These are phyloP conservation scores for Neurospora crassa DNA, from an alignment of 2,329 filamentous ascomycete genomes.

Conservation along the genomic window DNA sequence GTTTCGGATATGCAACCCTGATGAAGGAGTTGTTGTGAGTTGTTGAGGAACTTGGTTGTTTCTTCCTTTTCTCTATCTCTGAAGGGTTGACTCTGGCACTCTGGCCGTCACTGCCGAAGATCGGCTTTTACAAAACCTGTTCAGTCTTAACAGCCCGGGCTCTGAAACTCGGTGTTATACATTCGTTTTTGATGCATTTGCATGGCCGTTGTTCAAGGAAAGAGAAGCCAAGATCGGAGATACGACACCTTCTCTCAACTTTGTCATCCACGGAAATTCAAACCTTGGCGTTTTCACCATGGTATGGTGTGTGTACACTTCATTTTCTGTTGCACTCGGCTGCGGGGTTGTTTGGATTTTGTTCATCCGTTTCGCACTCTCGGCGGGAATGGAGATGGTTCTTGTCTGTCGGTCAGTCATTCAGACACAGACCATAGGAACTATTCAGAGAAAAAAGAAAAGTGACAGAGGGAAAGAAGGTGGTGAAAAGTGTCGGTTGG, in stretches of 20 bases:
- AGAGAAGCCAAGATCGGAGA: not conserved
- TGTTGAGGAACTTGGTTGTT: not conserved
- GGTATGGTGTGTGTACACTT: not conserved
- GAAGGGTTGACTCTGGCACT: not conserved
- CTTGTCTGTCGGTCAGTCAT: not conserved
- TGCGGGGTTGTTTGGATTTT: not conserved
- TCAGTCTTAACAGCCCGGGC: not conserved
- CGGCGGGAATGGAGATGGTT: not conserved
- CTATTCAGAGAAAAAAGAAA: not conserved
- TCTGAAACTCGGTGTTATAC: not conserved
- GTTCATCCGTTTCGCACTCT: not conserved
- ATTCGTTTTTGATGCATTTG: slow-evolving; percentile 1
- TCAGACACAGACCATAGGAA: not conserved
- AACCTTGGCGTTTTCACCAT: not conserved
- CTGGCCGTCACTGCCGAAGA: not conserved
- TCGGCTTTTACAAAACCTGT: not conserved
- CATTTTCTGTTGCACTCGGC: not conserved
- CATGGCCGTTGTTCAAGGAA: not conserved
- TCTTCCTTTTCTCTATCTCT: not conserved
- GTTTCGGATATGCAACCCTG: not conserved
- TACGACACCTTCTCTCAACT: not conserved
- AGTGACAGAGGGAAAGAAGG: not conserved
- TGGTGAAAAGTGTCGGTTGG: not conserved
- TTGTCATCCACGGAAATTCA: not conserved
- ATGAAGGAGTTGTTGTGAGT: not conserved